These are phyloP conservation scores for Keithomyces neogunnii DNA, from an alignment of 2,329 filamentous ascomycete species.

Conservation along the genomic window DNA sequence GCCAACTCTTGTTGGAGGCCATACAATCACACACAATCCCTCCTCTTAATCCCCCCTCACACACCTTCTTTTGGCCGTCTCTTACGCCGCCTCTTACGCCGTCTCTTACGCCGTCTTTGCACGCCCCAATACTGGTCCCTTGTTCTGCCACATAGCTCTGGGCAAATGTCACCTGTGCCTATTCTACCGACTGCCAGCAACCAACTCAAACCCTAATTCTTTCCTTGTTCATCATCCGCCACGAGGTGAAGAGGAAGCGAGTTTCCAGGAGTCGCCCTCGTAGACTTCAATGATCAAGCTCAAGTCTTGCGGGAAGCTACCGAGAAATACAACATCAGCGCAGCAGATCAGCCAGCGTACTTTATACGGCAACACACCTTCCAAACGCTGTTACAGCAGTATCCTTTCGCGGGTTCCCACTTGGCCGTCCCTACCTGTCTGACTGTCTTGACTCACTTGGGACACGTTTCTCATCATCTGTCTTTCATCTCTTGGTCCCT, in stretches of 20 bases:
- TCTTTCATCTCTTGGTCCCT: not conserved
- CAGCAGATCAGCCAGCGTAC: not conserved
- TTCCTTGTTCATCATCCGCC: not conserved
- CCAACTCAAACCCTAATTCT: not conserved
- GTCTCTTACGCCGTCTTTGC: not conserved
- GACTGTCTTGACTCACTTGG: not conserved
- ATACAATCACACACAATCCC: not conserved
- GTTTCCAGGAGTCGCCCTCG: too few species aligned
- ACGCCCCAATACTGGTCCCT: too few species aligned
- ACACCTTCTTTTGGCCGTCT: not conserved
- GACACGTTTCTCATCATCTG: not conserved
- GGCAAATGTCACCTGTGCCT: not conserved
- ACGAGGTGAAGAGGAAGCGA: not conserved
- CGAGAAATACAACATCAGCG: not conserved
- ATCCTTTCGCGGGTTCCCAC: not conserved
- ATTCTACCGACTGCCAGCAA: not conserved
- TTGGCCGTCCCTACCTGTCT: not conserved
- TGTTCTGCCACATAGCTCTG: too few species aligned
- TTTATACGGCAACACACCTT: not conserved
- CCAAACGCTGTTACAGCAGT: not conserved
- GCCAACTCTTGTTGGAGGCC: not conserved
- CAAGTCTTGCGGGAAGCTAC: not conserved
- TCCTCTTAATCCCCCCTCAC: not conserved
- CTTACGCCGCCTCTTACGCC: not conserved
- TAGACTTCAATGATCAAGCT: too few species aligned